phyloP scores from a whole-genome alignment of 805 yeast species.

The Metschnikowia kunwiensis region DNA sequence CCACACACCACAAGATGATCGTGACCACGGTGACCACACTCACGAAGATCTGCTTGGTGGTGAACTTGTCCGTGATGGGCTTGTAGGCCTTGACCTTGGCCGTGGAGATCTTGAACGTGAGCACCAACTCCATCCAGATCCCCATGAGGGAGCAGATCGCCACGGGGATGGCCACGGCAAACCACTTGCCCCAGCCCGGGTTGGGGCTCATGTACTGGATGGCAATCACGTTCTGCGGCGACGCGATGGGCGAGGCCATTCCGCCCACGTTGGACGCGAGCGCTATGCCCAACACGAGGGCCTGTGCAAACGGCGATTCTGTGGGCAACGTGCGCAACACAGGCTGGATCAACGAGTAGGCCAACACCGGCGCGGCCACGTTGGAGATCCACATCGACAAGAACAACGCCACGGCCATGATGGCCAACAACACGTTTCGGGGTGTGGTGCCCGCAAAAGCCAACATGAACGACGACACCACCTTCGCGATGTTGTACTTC shows the following conservation, averaged over 20 bases:
- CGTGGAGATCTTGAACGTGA: conserved; percentile 56
- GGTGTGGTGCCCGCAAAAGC: conserved; percentile 87
- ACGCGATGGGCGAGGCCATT: conserved; percentile 95
- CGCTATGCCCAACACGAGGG: conserved; percentile 87
- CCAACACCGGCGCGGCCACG: conserved; percentile 95
- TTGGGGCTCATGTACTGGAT: conserved; percentile 77
- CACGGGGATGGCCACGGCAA: conserved; percentile 81
- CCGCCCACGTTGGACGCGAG: conserved; percentile 93
- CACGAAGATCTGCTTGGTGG: conserved; percentile 72
- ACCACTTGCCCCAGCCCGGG: conserved; percentile 92
- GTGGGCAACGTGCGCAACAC: conserved; percentile 79
- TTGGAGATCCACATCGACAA: conserved; percentile 95
- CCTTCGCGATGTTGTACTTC: conserved; percentile 84
- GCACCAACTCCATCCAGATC: conserved; percentile 69
- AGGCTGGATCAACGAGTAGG: conserved; percentile 90
- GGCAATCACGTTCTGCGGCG: conserved; percentile 94
- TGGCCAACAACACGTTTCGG: conserved; percentile 65
- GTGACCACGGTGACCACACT: conserved; percentile 64
- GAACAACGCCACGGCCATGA: conserved; percentile 83
- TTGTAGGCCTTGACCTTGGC: conserved; percentile 59
- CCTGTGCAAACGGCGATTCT: conserved; percentile 72
- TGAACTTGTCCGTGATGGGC: conserved; percentile 62
- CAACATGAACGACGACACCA: conserved; percentile 76
- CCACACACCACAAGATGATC: conserved; percentile 85
- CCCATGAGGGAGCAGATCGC: conserved; percentile 57